Base-by-base conservation (phyloP, 805 yeast genomes). In the Spathaspora gorwiae region DNA sequence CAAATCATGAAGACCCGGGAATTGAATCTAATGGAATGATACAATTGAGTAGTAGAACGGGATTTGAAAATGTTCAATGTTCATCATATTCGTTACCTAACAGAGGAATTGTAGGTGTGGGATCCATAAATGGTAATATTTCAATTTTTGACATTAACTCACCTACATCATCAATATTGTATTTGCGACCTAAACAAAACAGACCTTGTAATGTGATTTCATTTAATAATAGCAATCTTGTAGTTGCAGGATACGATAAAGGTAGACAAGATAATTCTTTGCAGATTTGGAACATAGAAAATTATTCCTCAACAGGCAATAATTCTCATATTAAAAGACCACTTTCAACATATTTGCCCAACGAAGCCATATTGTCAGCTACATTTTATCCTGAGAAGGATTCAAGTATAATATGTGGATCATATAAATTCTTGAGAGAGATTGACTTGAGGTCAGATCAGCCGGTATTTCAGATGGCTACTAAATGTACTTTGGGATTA, bases 241-340 rank as follows among this genome's bases (percentile, higher is more conserved):
- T 90, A 5, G 96, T 88, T 0, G 79, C 84, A 33, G 96, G 95
- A 0, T 75, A 83, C 47, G 97, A 89, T 50, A 79, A 87, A 52
- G 83, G 84, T 15, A 73, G 90, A 43, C 87, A 80, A 51, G 95
- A 87, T 54, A 78, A 80, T 47, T 82, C 92, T 19, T 65, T 90
- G 37, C 85, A 85, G 52, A 72, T 90, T 5, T 90, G 94, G 90
- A 89, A 88, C 58, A 70, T 87, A 3, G 79, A 78, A 45, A 81
- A 81, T 52, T 84, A 80, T 49, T 67, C 79, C 1, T 62, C 70
- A 39, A 62, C 61, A 37, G 67, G 74, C 42, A 70, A 70, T 19
- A 75, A 74, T 47, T 78, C 78, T 31, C 79, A 78, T 43, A 65
- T 77, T 1, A 70, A 72, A n/a, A 49, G 75, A 44, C 83, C 87